Conservation (phyloP, 176 grass and related monocot genomes). For the Aegilops sharonensis region DNA sequence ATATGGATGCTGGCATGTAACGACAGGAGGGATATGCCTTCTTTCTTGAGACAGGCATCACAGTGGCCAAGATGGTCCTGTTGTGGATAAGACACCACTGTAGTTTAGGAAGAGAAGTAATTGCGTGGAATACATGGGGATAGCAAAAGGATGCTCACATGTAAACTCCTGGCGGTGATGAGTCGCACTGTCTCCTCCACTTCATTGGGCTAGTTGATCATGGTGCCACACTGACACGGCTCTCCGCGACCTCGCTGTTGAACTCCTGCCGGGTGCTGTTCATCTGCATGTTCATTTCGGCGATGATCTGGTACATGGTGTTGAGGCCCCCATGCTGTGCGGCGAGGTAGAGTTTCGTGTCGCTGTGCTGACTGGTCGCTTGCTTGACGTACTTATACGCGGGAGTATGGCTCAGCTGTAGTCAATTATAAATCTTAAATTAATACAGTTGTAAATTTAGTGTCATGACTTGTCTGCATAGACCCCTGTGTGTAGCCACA, state of each 20-base stretch:
- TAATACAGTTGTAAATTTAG: neutral
- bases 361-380: slow-evolving; percentile 78
- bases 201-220: slow-evolving; percentile 90
- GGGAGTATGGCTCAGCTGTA: neutral
- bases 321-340: slow-evolving; percentile 73
- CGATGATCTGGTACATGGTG: slow-evolving; percentile 62
- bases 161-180: slow-evolving; percentile 33
- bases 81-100: neutral
- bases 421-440: neutral
- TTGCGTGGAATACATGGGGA: no score
- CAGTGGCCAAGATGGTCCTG: neutral
- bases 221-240: slow-evolving; percentile 55
- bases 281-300: slow-evolving; percentile 82
- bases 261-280: slow-evolving; percentile 80
- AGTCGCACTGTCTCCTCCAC: slow-evolving; percentile 66
- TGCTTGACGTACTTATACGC: slow-evolving; percentile 91
- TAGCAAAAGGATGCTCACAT: neutral
- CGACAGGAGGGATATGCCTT: neutral
- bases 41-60: neutral
- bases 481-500: neutral
- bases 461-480: neutral
- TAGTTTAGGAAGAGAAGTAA: neutral
- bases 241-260: slow-evolving; percentile 80
- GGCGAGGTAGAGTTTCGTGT: slow-evolving; percentile 95
- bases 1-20: neutral